These are phyloP conservation scores for Populus tomentosa DNA, from an alignment of 441 rosid species.

Conservation along the genomic window DNA sequence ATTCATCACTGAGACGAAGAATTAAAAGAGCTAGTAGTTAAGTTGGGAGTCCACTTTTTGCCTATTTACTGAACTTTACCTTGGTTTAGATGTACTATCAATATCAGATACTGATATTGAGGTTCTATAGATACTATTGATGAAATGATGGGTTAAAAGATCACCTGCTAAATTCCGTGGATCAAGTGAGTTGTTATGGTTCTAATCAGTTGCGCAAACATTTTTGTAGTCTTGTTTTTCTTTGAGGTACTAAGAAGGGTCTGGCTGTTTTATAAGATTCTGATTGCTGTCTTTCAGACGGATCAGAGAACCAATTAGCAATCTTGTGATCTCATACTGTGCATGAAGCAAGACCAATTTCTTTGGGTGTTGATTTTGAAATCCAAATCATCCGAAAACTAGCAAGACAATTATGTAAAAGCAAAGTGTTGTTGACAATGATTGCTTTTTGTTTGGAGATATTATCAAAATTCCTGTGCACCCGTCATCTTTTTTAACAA, in stretches of 20 bases:
- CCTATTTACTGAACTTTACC: conserved; percentile 7
- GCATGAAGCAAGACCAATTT: not conserved
- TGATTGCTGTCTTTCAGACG: not conserved
- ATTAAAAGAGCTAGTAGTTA: conserved; percentile 23
- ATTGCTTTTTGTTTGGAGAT: not conserved
- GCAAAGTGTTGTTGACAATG: not conserved
- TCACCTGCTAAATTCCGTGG: not conserved
- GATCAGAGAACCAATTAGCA: not conserved
- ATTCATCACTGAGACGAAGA: conserved; percentile 43
- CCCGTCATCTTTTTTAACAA: too few relatives aligned
- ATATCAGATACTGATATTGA: conserved; percentile 9
- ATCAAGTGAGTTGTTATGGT: not conserved
- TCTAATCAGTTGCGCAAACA: not conserved
- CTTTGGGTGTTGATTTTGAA: too few relatives aligned
- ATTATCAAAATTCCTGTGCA: too few relatives aligned
- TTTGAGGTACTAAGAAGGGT: not conserved
- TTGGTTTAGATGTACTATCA: conserved; percentile 10
- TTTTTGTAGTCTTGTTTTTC: conserved; percentile 5
- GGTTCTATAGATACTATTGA: not conserved
- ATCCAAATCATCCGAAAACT: too few relatives aligned
- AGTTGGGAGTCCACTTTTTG: conserved; percentile 4
- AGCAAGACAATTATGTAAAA: too few relatives aligned
- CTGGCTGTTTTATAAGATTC: not conserved
- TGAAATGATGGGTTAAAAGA: not conserved
- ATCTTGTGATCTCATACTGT: not conserved